Evolutionary conservation across 371 early-diverging fungal genomes (phyloP).

Genomic region (Saksenaea vasiformis): DNA sequence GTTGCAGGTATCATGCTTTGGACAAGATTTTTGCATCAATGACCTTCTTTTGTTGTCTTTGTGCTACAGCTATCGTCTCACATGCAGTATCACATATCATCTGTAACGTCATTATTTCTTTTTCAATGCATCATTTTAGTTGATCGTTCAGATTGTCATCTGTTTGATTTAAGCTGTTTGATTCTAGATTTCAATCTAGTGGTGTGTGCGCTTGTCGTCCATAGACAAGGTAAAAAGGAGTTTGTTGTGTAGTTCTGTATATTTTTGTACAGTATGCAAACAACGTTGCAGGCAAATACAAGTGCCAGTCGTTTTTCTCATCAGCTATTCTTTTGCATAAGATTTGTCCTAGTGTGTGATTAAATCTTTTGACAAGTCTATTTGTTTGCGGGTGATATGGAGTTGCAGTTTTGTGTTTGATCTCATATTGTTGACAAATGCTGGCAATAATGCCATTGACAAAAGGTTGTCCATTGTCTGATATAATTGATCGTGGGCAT

Average conservation of each 20-base stretch:
- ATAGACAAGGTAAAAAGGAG: background rate
- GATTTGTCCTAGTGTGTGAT: slow-evolving; percentile 7
- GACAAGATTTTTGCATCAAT: background rate
- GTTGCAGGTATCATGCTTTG: background rate
- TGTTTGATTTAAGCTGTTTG: background rate
- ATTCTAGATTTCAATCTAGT: background rate
- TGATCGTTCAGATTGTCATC: background rate
- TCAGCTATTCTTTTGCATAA: background rate
- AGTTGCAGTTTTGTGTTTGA: background rate
- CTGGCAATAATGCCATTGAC: background rate
- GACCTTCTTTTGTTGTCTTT: background rate
- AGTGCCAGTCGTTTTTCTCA: too few relatives aligned
- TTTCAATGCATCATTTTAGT: too few relatives aligned
- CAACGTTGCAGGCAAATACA: background rate
- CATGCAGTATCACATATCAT: background rate
- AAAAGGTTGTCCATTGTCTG: slow-evolving; percentile 13
- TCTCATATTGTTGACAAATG: background rate
- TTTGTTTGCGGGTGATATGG: slow-evolving; percentile 4
- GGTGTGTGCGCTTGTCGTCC: background rate
- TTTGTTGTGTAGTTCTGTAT: background rate
- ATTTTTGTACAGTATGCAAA: background rate
- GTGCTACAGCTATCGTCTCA: background rate
- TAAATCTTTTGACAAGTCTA: slow-evolving; percentile 7
- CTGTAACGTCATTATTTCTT: background rate
- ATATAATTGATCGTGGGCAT: background rate